Percentiles rank a stretch among this genome's conserved stretches.
phyloP scores from a whole-genome alignment of 2,329 filamentous ascomycete species.

The Colletotrichum aenigma region DNA sequence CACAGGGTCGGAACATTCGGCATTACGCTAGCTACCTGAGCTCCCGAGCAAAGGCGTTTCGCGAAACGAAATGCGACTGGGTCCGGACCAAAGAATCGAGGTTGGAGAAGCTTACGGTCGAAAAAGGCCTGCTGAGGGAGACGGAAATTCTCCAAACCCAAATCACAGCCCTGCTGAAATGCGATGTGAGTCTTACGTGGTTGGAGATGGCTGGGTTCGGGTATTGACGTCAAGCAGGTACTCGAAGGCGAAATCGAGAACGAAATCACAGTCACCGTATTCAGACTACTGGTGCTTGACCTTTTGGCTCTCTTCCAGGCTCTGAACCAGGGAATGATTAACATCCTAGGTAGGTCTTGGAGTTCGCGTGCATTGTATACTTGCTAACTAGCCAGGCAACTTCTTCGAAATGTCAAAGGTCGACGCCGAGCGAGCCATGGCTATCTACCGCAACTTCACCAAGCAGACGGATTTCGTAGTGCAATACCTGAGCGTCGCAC shows the following conservation, averaged over 20 bases:
- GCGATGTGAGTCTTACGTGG: slow-evolving; percentile 70
- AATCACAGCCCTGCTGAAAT: slow-evolving; percentile 83
- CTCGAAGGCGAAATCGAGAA: slow-evolving; percentile 90
- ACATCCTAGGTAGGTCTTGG: slow-evolving; percentile 76
- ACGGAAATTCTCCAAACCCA: slow-evolving; percentile 91
- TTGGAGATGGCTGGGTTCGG: background rate
- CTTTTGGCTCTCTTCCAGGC: slow-evolving; percentile 90
- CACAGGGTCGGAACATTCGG: slow-evolving; percentile 92
- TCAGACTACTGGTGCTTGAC: slow-evolving; percentile 88
- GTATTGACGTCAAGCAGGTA: slow-evolving; percentile 56
- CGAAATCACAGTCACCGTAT: slow-evolving; percentile 94
- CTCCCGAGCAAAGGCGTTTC: slow-evolving; percentile 81
- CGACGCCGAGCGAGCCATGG: slow-evolving; percentile 89
- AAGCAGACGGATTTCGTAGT: slow-evolving; percentile 93
- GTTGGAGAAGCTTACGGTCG: slow-evolving; percentile 83
- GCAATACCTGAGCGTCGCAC: slow-evolving; percentile 83
- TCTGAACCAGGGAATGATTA: slow-evolving; percentile 96
- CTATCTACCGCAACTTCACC: slow-evolving; percentile 91
- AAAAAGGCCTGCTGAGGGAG: slow-evolving; percentile 90
- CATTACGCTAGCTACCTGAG: slow-evolving; percentile 88
- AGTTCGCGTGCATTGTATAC: slow-evolving; percentile 2
- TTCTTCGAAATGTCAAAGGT: slow-evolving; percentile 98
- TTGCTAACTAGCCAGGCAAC: slow-evolving; percentile 64
- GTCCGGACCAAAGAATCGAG: slow-evolving; percentile 82
- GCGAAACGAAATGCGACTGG: slow-evolving; percentile 87